Evolutionary conservation across 2,329 filamentous ascomycete species (phyloP), one percentile per base, ranked within the genome.

Genomic region (Paracoccidioides brasiliensis): DNA sequence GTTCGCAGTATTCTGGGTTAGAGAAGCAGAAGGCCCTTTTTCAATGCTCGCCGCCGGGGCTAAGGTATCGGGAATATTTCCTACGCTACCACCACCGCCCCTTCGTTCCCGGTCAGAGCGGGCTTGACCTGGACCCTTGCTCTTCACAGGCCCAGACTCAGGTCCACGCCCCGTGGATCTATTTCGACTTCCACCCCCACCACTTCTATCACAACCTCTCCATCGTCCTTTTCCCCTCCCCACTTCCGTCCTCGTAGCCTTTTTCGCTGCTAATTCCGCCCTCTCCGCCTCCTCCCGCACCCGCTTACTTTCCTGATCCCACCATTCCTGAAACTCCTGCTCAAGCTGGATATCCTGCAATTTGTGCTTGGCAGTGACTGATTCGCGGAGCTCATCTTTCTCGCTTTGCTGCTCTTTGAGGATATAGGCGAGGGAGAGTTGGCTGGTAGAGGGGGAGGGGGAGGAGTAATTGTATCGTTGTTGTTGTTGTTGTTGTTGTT

Each of bases 291-390:
- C 82, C 61, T 85, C 81, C 60, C 85, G 84, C 41, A 85, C 80
- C 33, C 86, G 78, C 57, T 79, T 78, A 63, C 84, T 89, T 69
- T 95, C 90, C 59, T 86, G 83, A 61, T 94, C 88, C 90, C 90
- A 95, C 90, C 90, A 95, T 67, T 94, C 84, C 67, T 96, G 88
- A 67, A 98, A 98, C 53, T 89, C 89, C 67, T 98, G 93, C 70
- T 98, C 93, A 61, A 93, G 83, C 68, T 98, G 93, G 57, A 98
- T 98, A 60, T 97, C 93, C 65, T 94, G 84, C 35, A 98, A 74
- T 60, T 88, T 93, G 55, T 91, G 81, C 72, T 95, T 96, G 2
- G 90, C 88, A 12, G 69, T 72, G 9, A 84, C 84, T 0, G 90
- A 88, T 67, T 95, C 90, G 54, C 82, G 85, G 58, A 94, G 83